phyloP scores from a whole-genome alignment of 257 asterid species.

The Mentha longifolia region DNA sequence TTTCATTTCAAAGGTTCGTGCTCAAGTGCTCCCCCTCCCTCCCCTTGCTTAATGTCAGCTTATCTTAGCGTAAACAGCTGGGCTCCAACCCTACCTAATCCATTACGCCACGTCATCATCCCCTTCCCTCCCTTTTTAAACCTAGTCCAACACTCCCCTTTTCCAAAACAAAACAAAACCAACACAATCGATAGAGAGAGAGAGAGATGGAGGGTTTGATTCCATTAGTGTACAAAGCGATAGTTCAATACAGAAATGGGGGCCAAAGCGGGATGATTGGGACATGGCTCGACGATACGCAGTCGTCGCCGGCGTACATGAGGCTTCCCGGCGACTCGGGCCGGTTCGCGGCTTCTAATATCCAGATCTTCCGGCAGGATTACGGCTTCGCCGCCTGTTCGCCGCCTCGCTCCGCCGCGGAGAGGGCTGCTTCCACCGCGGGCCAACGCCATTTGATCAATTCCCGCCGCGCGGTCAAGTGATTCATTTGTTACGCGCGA shows the following conservation, averaged over 20 bases:
- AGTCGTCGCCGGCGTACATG: constrained; percentile 55
- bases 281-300: constrained; percentile 58
- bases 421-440: constrained; percentile 35
- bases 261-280: constrained; percentile 40
- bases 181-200: background rate
- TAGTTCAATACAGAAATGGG: constrained; percentile 72
- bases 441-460: constrained; percentile 34
- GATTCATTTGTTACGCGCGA: constrained; percentile 26
- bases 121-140: constrained; percentile 34
- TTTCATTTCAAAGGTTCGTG: constrained; percentile 40
- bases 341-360: constrained; percentile 49
- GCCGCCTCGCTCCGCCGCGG: constrained; percentile 38
- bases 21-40: constrained; percentile 30
- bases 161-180: constrained; percentile 4
- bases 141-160: constrained; percentile 24
- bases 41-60: constrained; percentile 33
- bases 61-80: constrained; percentile 57
- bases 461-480: constrained; percentile 47
- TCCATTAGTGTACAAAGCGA: constrained; percentile 81
- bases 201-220: constrained; percentile 79
- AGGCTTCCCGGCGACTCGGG: constrained; percentile 84
- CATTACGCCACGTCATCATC: constrained; percentile 64
- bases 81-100: constrained; percentile 50
- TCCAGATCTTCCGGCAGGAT: constrained; percentile 52
- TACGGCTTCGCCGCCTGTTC: constrained; percentile 47